These are phyloP conservation scores for Cystofilobasidium bisporidii DNA, from an alignment of 768 basidiomycete genomes.

Conservation along the genomic window DNA sequence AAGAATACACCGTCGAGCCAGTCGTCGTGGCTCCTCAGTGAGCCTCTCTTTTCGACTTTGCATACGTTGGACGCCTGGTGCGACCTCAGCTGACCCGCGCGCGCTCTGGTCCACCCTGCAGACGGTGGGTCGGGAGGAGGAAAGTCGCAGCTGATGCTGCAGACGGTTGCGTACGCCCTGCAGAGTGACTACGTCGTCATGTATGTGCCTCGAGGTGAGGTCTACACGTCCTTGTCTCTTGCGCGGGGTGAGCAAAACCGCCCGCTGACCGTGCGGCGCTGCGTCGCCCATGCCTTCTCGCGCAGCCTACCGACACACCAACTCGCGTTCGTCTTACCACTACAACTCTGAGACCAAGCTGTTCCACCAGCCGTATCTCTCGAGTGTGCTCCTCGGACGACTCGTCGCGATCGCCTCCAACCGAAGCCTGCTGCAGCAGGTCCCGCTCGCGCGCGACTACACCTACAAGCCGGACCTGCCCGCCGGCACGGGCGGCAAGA, in stretches of 20 bases:
- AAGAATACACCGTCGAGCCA: not conserved
- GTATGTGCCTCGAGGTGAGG: conserved; percentile 12
- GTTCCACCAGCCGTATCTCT: conserved; percentile 25
- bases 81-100: not conserved
- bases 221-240: not conserved
- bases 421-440: conserved; percentile 2
- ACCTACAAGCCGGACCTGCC: conserved; percentile 20
- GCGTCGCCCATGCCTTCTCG: no score
- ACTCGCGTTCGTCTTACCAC: conserved; percentile 16
- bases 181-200: conserved; percentile 20
- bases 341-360: conserved; percentile 16
- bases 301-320: conserved; percentile 15
- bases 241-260: no score
- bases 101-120: not conserved
- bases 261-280: not conserved
- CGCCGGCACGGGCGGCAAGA: conserved; percentile 6
- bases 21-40: conserved; percentile 16
- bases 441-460: conserved; percentile 4
- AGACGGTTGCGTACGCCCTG: conserved; percentile 10
- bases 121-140: conserved; percentile 21
- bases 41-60: not conserved
- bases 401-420: not conserved
- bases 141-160: conserved; percentile 22
- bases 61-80: not conserved
- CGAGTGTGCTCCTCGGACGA: not conserved